A percentile compares a stretch with the other conserved stretches of the same genome.
Conservation (phyloP, 176 grass and related monocot species). For the Ensete glaucum region DNA sequence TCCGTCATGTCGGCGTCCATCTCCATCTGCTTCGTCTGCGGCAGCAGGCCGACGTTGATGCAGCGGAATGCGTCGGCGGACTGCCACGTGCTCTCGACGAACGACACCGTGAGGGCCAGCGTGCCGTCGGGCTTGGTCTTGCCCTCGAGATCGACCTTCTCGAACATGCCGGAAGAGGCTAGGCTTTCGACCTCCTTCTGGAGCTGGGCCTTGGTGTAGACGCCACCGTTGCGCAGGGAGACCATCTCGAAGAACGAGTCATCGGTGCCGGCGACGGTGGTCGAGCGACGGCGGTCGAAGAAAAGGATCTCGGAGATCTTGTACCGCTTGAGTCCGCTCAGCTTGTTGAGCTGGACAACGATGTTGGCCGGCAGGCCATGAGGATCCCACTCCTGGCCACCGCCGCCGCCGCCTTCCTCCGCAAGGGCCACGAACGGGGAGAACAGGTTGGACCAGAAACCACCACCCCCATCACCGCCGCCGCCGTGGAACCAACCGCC, state of each 20-base stretch:
- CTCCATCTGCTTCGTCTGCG: conserved; percentile 64
- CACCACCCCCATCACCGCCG: conserved; percentile 31
- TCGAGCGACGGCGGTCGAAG: conserved; percentile 37
- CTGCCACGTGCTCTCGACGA: conserved; percentile 76
- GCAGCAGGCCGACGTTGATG: conserved; percentile 92
- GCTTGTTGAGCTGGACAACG: conserved; percentile 55
- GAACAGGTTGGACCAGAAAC: conserved; percentile 69
- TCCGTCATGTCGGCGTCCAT: conserved; percentile 86
- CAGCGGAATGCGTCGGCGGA: conserved; percentile 74
- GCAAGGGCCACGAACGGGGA: conserved; percentile 46
- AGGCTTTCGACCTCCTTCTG: conserved; percentile 79
- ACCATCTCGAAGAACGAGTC: conserved; percentile 98
- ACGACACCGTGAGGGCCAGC: conserved; percentile 64
- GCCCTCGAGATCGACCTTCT: conserved; percentile 71
- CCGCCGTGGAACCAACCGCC: conserved; percentile 46
- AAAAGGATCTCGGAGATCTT: conserved; percentile 90
- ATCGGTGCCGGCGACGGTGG: conserved; percentile 40
- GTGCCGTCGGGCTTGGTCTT: conserved; percentile 92
- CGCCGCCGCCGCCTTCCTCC: conserved; percentile 34
- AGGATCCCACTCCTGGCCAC: conserved; percentile 57
- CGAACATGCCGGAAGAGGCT: conserved; percentile 89
- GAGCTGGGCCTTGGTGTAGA: conserved; percentile 96
- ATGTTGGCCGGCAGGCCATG: conserved; percentile 74
- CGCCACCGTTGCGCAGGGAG: conserved; percentile 64
- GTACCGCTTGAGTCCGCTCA: conserved; percentile 83